Evolutionary conservation across 2,329 filamentous ascomycete genomes (phyloP).

Genomic region (Aureobasidium uvarum): DNA sequence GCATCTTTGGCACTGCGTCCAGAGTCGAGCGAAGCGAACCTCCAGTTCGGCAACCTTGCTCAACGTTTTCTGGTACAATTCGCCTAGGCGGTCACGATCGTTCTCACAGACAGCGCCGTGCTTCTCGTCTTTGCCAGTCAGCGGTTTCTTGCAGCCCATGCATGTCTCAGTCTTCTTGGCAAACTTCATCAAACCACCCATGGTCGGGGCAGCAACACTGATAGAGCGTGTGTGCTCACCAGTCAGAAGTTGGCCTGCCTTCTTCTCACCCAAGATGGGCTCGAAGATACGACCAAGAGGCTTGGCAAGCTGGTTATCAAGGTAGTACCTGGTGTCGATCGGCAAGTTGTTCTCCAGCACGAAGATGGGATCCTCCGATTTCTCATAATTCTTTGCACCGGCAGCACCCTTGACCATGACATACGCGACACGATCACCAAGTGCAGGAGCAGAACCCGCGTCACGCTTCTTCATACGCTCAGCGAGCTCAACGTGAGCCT

Average conservation of each 20-base stretch:
- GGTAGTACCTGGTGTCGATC: constrained; percentile 97
- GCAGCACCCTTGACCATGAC: constrained; percentile 92
- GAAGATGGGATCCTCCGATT: constrained; percentile 94
- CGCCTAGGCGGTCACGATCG: constrained; percentile 79
- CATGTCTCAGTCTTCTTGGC: constrained; percentile 97
- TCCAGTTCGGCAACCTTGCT: constrained; percentile 88
- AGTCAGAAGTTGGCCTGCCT: constrained; percentile 78
- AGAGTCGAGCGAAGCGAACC: constrained; percentile 85
- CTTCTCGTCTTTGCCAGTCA: constrained; percentile 74
- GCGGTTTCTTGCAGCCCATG: constrained; percentile 98
- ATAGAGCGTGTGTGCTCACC: constrained; percentile 96
- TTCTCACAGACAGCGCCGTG: constrained; percentile 84
- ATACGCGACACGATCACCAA: constrained; percentile 96
- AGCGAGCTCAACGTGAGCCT: constrained; percentile 93
- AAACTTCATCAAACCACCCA: constrained; percentile 97
- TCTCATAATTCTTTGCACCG: constrained; percentile 93
- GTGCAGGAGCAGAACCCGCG: constrained; percentile 83
- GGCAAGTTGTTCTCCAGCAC: constrained; percentile 97
- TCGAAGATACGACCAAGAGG: constrained; percentile 95
- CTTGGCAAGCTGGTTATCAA: constrained; percentile 97
- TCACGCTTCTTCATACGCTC: constrained; percentile 97
- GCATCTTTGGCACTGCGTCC: constrained; percentile 97
- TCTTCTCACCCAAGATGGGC: constrained; percentile 91
- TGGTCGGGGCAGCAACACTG: constrained; percentile 82
- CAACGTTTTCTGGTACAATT: constrained; percentile 90